Conservation (phyloP, 176 grass and related monocot genomes). For the Themeda triandra region DNA sequence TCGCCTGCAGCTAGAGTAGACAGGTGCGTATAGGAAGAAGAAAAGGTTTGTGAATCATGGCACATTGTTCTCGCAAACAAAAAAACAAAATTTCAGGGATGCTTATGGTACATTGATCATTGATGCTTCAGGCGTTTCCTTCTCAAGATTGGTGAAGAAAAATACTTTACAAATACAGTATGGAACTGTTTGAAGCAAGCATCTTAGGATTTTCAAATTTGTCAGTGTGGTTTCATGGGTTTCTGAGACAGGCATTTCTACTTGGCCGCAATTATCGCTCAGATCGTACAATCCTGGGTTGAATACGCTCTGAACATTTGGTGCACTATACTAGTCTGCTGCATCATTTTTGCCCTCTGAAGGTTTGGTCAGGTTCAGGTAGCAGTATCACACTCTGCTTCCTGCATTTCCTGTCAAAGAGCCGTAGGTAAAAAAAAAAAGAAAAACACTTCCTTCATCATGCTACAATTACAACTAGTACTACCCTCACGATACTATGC, state of each 20-base stretch:
- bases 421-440: too few relatives aligned
- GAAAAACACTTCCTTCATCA: too few relatives aligned
- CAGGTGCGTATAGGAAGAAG: background rate
- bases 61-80: too few relatives aligned
- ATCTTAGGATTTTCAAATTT: background rate
- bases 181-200: background rate
- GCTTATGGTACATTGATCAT: background rate
- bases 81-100: too few relatives aligned
- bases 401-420: too few relatives aligned
- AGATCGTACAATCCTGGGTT: background rate
- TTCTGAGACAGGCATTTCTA: background rate
- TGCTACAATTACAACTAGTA: too few relatives aligned
- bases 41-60: background rate
- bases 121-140: background rate
- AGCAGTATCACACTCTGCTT: background rate
- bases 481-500: too few relatives aligned
- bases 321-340: background rate
- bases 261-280: background rate
- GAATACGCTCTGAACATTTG: background rate
- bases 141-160: background rate
- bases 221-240: background rate
- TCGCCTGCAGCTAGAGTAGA: conserved; percentile 20
- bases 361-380: background rate
- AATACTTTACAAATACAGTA: too few relatives aligned
- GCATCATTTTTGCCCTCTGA: background rate